phyloP scores from a whole-genome alignment of 768 basidiomycete species.

The Russula olivacea region DNA sequence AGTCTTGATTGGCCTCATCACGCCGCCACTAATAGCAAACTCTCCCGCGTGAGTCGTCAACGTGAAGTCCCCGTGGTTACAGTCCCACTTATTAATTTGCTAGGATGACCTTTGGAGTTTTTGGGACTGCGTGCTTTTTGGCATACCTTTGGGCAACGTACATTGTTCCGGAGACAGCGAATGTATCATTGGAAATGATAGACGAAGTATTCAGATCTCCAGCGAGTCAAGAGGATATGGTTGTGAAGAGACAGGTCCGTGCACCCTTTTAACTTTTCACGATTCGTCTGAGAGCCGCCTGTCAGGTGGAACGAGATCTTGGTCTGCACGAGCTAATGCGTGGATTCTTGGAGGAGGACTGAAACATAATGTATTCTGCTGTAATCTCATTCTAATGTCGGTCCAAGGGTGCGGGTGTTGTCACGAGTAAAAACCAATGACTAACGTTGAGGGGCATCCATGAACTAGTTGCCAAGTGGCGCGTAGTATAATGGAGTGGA shows the following conservation, averaged over 20 bases:
- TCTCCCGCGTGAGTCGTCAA: conserved; percentile 47
- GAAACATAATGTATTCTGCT: neutral
- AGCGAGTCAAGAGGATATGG: conserved; percentile 50
- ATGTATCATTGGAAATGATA: conserved; percentile 69
- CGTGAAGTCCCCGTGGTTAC: neutral
- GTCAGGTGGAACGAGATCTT: conserved; percentile 52
- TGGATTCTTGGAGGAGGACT: conserved; percentile 28
- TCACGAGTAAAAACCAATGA: neutral
- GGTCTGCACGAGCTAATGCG: conserved; percentile 45
- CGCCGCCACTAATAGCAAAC: conserved; percentile 55
- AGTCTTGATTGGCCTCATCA: conserved; percentile 74
- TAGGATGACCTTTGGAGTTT: conserved; percentile 65
- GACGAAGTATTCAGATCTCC: conserved; percentile 59
- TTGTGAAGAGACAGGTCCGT: conserved; percentile 47
- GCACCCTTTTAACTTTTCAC: neutral
- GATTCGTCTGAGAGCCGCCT: neutral
- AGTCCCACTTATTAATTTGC: neutral
- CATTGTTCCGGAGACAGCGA: conserved; percentile 70
- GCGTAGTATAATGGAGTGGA: neutral
- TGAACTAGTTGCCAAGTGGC: neutral
- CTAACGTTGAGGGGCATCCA: neutral
- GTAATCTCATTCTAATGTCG: neutral
- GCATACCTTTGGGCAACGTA: conserved; percentile 70
- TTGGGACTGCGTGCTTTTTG: conserved; percentile 55
- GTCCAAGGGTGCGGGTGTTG: neutral